Conservation (phyloP, 495 filamentous ascomycete genomes). For the Pyrenula massariospora region DNA sequence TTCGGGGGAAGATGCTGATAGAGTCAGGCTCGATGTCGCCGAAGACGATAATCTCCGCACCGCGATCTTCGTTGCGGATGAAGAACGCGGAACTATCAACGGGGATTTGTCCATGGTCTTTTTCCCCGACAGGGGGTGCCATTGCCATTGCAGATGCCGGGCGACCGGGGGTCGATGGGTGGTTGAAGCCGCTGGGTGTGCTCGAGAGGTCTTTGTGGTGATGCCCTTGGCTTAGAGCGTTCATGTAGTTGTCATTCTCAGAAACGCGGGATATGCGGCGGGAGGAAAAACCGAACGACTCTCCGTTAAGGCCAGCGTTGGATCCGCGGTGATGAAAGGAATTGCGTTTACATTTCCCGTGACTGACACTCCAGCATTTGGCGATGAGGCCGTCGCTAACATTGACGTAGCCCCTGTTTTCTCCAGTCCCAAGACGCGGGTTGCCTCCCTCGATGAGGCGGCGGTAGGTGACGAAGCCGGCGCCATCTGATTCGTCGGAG, state of each 20-base stretch:
- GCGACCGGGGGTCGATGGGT: background rate
- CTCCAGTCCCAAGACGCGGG: conserved; percentile 62
- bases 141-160: background rate
- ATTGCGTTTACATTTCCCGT: conserved; percentile 73
- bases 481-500: conserved; percentile 89
- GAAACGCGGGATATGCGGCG: conserved; percentile 13
- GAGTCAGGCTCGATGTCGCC: conserved; percentile 92
- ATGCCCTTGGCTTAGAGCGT: background rate
- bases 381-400: conserved; percentile 71
- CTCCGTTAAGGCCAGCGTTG: conserved; percentile 27
- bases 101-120: conserved; percentile 17
- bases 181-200: background rate
- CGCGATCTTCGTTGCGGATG: conserved; percentile 57
- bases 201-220: background rate
- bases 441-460: conserved; percentile 81
- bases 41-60: conserved; percentile 77
- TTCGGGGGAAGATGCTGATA: conserved; percentile 70
- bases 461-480: conserved; percentile 83
- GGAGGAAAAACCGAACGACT: conserved; percentile 17
- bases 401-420: conserved; percentile 69
- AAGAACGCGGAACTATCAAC: conserved; percentile 88
- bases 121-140: background rate
- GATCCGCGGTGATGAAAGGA: conserved; percentile 53
- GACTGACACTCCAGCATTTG: conserved; percentile 68
- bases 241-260: background rate